Evolutionary conservation across 1,284 basidiomycete species (phyloP), one percentile per base, ranked within the genome.

Genomic region (Heterobasidion irregulare): DNA sequence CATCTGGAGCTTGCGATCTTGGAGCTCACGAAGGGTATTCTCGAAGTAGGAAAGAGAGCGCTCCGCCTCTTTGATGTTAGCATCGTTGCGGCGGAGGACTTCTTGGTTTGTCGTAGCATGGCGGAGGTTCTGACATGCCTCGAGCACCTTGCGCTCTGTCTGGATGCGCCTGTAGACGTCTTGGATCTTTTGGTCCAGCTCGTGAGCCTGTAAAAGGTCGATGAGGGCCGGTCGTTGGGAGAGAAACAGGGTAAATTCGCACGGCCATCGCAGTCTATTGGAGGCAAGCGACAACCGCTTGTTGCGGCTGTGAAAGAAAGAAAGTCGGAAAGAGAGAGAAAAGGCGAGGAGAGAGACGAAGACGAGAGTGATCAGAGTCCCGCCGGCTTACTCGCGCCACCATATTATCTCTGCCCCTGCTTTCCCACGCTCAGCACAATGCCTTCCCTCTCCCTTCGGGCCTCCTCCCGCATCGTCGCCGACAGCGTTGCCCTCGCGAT

Each of bases 141-240:
- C 90, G 63, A 96, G 81, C 68, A 95, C 86, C 78, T 93, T 94
- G 72, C 88, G 89, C 75, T 96, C 92, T 52, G 88, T 94, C 73
- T 89, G 83, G 71, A 96, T 95, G 70, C 91, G 89, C 71, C 83
- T 86, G 73, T 89, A 84, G 66, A 95, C 84, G 72, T 94, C 92
- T 70, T 89, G 85, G 68, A 96, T 93, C 82, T 94, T 94, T 78
- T 85, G 83, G 78, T 92, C 88, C 71, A 91, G 76, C 73, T 92
- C 85, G 65, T 71, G 68, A 63, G 71, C 66, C 73, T 75, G 62
- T 33, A 50, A 52, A 50, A 46, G 12, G 54, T 41, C 45, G 53
- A 53, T 48, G 47, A 60, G 44, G 54, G 26, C 43, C 52, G 52
- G 13, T 36, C 19, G 43, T 5, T 26, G 34, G 15, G 19, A 12